phyloP scores from a whole-genome alignment of 192 early-diverging fungal genomes.

The Mortierella claussenii region DNA sequence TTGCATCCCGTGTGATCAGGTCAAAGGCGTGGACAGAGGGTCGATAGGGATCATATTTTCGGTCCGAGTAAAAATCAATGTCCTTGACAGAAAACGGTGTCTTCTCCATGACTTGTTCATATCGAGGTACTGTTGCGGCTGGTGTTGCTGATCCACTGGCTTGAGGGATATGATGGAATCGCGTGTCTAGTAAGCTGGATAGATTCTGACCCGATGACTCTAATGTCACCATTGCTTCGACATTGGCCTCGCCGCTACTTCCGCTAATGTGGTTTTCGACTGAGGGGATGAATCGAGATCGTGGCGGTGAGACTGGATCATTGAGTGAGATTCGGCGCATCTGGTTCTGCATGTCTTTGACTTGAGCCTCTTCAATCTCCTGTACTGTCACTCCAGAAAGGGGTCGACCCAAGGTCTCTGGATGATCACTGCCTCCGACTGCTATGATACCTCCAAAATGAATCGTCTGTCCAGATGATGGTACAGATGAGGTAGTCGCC shows the following conservation, averaged over 20 bases:
- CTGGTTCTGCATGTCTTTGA: constrained; percentile 15
- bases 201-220: neutral
- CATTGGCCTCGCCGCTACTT: no score
- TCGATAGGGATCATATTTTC: constrained; percentile 47
- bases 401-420: neutral
- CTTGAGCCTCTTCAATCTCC: constrained; percentile 41
- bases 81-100: constrained; percentile 38
- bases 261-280: neutral
- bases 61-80: constrained; percentile 47
- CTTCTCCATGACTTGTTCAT: constrained; percentile 6
- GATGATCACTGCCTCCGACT: neutral
- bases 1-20: constrained; percentile 30
- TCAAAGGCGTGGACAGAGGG: constrained; percentile 27
- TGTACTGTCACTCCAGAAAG: constrained; percentile 21
- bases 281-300: constrained; percentile 4
- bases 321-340: constrained; percentile 20
- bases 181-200: constrained; percentile 7
- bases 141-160: no score
- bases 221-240: no score
- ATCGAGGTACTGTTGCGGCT: neutral
- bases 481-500: no score
- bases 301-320: constrained; percentile 16
- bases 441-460: no score
- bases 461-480: no score
- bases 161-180: constrained; percentile 17